These are phyloP conservation scores for Clonostachys byssicola DNA, from an alignment of 2,329 filamentous ascomycete species.

Conservation along the genomic window DNA sequence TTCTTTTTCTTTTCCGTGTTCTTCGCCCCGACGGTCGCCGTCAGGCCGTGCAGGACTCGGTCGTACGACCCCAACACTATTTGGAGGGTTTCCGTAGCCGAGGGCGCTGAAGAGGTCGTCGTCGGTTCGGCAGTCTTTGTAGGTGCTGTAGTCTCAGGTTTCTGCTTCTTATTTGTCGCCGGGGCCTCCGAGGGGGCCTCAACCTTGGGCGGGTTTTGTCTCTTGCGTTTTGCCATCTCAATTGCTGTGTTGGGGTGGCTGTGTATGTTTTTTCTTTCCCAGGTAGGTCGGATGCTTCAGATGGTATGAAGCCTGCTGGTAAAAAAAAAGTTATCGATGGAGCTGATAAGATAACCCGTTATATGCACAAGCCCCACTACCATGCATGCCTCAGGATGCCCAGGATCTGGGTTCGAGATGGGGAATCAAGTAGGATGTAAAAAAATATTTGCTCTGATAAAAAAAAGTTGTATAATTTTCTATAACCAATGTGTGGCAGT, in stretches of 20 bases:
- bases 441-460: too few relatives aligned
- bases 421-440: too few relatives aligned
- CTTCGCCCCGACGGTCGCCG: conserved; percentile 56
- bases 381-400: too few relatives aligned
- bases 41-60: conserved; percentile 83
- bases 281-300: too few relatives aligned
- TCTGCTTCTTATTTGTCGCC: conserved; percentile 23
- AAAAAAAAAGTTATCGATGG: conserved; percentile 2
- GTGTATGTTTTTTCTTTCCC: too few relatives aligned
- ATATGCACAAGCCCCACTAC: background rate
- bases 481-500: too few relatives aligned
- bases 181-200: conserved; percentile 13
- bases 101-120: background rate
- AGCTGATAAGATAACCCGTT: conserved; percentile 25
- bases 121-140: conserved; percentile 3
- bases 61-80: conserved; percentile 94
- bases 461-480: too few relatives aligned
- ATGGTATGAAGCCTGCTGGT: too few relatives aligned
- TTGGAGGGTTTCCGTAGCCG: conserved; percentile 61
- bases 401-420: too few relatives aligned
- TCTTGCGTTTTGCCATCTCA: conserved; percentile 46
- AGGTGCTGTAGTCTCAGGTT: conserved; percentile 7
- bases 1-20: conserved; percentile 13
- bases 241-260: background rate
- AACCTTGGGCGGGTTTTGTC: conserved; percentile 23